Evolutionary conservation across 1,139 yeast species (phyloP), one percentile per base, ranked within the genome.

Genomic region (Zhuliangozyma parablackwelliae): DNA sequence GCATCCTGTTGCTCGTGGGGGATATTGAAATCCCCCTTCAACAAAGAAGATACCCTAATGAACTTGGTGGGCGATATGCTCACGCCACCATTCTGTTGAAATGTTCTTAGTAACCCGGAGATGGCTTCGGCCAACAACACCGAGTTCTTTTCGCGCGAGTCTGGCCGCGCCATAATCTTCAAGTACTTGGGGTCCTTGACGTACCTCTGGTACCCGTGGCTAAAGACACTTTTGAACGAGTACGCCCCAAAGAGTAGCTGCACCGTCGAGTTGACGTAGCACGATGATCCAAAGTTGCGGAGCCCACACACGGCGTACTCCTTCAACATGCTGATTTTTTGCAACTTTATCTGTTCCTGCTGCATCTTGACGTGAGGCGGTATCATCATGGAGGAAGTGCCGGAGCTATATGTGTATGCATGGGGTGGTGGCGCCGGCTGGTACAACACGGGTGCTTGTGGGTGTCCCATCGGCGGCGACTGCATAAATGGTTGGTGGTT

Each of bases 1-100:
- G 90, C 80, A 56, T 84, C 94, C 54, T 84, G 92, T 50, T 84
- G 94, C 48, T 82, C 86, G 45, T 69, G 59, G 0, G 90, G 90
- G 9, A 83, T 81, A 45, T 69, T 65, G 38, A 82, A 71, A 46
- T 79, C 85, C 0, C 88, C 88, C 46, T 81, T 78, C 28, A 81
- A 51, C 5, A 59, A 46, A 9, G 78, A 63, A 35, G 85, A 69
- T 2, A 72, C 61, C 40, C 80, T 67, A 29, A 82, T 61, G 48
- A 83, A 82, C 36, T 78, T 76, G 8, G 78, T 71, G 3, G 90
- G 88, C 1, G 82, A 79, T 29, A 82, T 77, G 0, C 82, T 70
- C 29, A 75, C 73, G 7, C 81, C 78, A 5, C 84, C 85, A 51
- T 77, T 75, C 43, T 66, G 64, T 35, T 61, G 62, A 50, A 80